Evolutionary conservation across 2,329 filamentous ascomycete species (phyloP).

Genomic region (Trichoderma oligosporum): DNA sequence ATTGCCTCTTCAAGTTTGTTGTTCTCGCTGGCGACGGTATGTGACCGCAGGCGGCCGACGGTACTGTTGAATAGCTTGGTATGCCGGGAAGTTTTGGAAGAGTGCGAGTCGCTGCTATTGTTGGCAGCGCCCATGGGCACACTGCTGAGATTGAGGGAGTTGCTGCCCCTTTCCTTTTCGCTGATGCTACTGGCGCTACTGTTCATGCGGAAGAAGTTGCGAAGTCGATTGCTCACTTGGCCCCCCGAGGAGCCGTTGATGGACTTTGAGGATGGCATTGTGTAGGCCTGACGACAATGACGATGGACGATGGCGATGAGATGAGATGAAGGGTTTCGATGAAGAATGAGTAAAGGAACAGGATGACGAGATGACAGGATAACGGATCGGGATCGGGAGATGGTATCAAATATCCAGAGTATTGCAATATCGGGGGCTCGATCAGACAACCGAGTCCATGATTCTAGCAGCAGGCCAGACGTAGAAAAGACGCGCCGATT

Average conservation of each 20-base stretch:
- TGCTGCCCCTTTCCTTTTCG: conserved; percentile 55
- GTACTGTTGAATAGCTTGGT: conserved; percentile 84
- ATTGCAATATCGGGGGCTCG: conserved; percentile 19
- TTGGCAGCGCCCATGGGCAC: conserved; percentile 8
- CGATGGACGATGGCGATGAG: conserved; percentile 16
- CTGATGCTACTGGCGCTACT: conserved; percentile 40
- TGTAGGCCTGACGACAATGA: conserved; percentile 19
- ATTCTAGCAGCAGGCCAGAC: conserved; percentile 26
- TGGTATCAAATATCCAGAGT: conserved; percentile 1
- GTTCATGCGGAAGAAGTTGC: conserved; percentile 69
- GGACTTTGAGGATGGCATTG: conserved; percentile 54
- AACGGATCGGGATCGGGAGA: conserved; percentile 4
- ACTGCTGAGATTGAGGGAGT: conserved; percentile 47
- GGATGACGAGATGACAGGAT: not conserved
- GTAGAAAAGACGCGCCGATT: conserved; percentile 7
- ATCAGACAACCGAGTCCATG: conserved; percentile 40
- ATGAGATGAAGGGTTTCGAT: not conserved
- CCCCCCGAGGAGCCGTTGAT: conserved; percentile 46
- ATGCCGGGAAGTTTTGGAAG: conserved; percentile 67
- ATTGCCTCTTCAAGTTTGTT: conserved; percentile 83
- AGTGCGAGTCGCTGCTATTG: conserved; percentile 21
- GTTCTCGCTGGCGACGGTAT: conserved; percentile 88
- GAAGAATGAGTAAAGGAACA: not conserved
- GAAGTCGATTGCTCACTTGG: conserved; percentile 65
- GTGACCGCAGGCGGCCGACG: conserved; percentile 81